These are phyloP conservation scores for Dichotomocladium elegans DNA, from an alignment of 371 early-diverging fungal species.

Conservation along the genomic window DNA sequence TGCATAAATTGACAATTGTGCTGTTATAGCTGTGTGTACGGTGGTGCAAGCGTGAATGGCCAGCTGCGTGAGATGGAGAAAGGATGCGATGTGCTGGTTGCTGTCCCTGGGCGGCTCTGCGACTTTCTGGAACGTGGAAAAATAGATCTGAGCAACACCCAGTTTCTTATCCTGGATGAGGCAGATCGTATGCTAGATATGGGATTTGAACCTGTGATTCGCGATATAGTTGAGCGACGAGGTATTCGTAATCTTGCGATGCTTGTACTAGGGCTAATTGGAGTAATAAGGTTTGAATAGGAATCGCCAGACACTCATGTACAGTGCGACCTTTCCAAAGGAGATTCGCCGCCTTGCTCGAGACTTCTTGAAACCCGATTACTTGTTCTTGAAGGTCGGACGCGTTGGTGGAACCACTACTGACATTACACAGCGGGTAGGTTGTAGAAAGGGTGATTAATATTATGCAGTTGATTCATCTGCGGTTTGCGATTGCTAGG, in stretches of 20 bases:
- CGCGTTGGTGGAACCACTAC: constrained; percentile 45
- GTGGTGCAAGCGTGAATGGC: constrained; percentile 16
- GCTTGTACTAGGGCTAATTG: too few species aligned
- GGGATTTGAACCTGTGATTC: constrained; percentile 95
- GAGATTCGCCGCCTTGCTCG: constrained; percentile 84
- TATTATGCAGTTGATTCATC: neutral
- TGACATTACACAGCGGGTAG: constrained; percentile 33
- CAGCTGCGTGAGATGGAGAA: constrained; percentile 51
- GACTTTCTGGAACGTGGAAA: constrained; percentile 80
- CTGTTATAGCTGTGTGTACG: constrained; percentile 69
- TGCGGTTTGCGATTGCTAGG: neutral
- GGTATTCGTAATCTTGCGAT: too few species aligned
- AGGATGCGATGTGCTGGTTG: constrained; percentile 94
- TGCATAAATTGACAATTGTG: neutral
- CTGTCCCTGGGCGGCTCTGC: constrained; percentile 96
- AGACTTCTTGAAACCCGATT: constrained; percentile 74
- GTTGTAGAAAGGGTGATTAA: neutral
- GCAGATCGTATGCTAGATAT: constrained; percentile 97
- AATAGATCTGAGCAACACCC: constrained; percentile 73
- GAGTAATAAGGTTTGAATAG: constrained; percentile 46
- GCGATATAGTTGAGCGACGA: constrained; percentile 84
- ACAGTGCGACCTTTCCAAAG: constrained; percentile 95
- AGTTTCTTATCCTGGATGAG: constrained; percentile 90
- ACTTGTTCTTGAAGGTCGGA: constrained; percentile 21
- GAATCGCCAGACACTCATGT: constrained; percentile 93